Base-by-base conservation (phyloP, 371 early-diverging fungal species). In the Basidiobolus meristosporus region DNA sequence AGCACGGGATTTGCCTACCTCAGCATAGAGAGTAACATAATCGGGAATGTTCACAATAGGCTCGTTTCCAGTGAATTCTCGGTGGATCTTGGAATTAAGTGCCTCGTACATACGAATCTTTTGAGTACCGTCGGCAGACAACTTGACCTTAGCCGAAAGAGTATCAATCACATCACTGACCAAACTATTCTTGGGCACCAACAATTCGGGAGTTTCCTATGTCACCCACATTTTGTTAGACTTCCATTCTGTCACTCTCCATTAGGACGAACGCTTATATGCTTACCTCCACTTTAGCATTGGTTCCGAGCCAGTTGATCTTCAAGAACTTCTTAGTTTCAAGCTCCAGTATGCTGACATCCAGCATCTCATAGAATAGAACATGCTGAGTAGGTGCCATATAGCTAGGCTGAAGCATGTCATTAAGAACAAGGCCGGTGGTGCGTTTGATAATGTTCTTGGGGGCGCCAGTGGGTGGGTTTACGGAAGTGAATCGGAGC, bases 311-410 rank as follows among this genome's bases (percentile, higher is more conserved):
- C 41, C 64, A 63, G 1, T 56, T 62, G 1, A 82, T 65, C 20
- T 63, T 63, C 14, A 82, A 43, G 22, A 36, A 39, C 28, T 74
- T 70, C 51, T 85, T 86, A 32, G 59, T 68, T 42, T 92, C 91
- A 21, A 89, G 59, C 49, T 91, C 88, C 7, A 60, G 57, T 29
- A 91, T 56, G 14, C 70, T 67, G 15, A 89, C 62, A 29, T 86
- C 81, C 40, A 90, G 44, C 23, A 81, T 64, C 48, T 95, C 92
- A 51, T 89, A 95, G 41, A 62, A 68, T 7, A 90, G 48, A 22
- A 59, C 44, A 28, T 49, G 38, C 1, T 39, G 36, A 1, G 39
- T 18, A 7, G 31, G 30, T 12, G 40, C 43, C 14, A 37, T 33
- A 39, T 53, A 53, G 19, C 42, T 41, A 2, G 47, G 41, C 17